Conservation (phyloP, 176 grass and related monocot genomes). For the Eragrostis nindensis region DNA sequence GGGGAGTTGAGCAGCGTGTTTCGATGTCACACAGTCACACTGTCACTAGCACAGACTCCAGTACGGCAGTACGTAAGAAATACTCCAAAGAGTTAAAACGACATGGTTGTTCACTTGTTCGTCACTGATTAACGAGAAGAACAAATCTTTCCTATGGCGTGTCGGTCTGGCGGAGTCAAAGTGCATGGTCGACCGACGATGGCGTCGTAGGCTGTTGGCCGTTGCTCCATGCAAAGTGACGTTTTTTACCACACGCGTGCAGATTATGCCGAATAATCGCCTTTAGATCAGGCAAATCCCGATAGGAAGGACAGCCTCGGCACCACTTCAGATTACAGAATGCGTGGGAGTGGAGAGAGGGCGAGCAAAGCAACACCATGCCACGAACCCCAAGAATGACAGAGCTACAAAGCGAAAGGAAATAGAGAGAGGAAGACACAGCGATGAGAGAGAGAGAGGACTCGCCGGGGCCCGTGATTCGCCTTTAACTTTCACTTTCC, state of each 20-base stretch:
- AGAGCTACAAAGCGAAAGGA: slow-evolving; percentile 61
- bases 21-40: too few relatives aligned
- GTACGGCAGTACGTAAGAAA: too few relatives aligned
- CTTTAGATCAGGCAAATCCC: slow-evolving; percentile 64
- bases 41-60: too few relatives aligned
- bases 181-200: background rate
- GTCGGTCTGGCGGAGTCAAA: background rate
- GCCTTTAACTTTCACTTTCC: slow-evolving; percentile 64
- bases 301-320: slow-evolving; percentile 20
- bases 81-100: too few relatives aligned
- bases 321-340: slow-evolving; percentile 7
- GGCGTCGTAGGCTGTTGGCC: background rate
- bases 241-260: slow-evolving; percentile 54
- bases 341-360: background rate
- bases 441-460: background rate
- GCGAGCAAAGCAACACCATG: slow-evolving; percentile 29
- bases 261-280: slow-evolving; percentile 54
- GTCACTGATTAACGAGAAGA: background rate
- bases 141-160: background rate
- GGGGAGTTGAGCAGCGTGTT: too few relatives aligned
- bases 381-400: slow-evolving; percentile 36
- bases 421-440: slow-evolving; percentile 7
- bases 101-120: too few relatives aligned
- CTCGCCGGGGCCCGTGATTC: slow-evolving; percentile 60
- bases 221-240: slow-evolving; percentile 35